Base-by-base conservation (phyloP, 2,329 filamentous ascomycete species). In the Diaporthe helianthi region DNA sequence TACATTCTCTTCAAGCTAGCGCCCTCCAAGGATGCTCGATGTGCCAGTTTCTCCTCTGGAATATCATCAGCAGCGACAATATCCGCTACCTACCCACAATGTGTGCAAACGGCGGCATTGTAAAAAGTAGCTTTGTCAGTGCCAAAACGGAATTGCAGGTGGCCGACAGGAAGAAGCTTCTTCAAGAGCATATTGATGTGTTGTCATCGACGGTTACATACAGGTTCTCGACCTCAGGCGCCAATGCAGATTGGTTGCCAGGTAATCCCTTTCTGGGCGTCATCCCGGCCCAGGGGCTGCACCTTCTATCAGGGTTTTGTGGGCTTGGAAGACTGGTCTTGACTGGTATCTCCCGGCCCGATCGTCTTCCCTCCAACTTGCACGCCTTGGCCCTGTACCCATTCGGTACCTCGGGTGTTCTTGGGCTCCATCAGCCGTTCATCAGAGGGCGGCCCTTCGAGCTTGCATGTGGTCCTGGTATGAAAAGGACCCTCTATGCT, bases 121-220 rank as follows among this genome's bases (percentile, higher is more conserved):
- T 58, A 12, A 2, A 12, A 12, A 24, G 19, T 7, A 41, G 15
- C 6, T 1, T 10, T 7, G 2, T 19, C 3, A 6, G 13, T 12
- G 2, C 5, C n/a, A 6, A 1, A 1, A 41, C 12, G 1, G 4
- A 19, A 41, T 17, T 3, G 15, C 2, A 6, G 3, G 15, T 44
- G 8, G 2, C 8, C 15, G 9, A 17, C 6, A 19, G 3, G 10
- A 41, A 17, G 13, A 7, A 1, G 7, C 33, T 41, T 2, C n/a
- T 55, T 36, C 2, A 41, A 24, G 12, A 5, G 1, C 33, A 41
- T 22, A 9, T n/a, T 2, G 2, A 38, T 2, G 1, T 26, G 0
- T 15, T 55, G 1, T 26, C 33, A 17, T 8, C n/a, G 0, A 4
- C 1, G 2, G 26, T 41, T 2, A 7, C 33, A 24, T 17, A 8